A percentile compares a stretch with the other conserved stretches of the same genome.
Evolutionary conservation across 805 yeast species (phyloP).

Genomic region (Barnettozyma wickerhamii): DNA sequence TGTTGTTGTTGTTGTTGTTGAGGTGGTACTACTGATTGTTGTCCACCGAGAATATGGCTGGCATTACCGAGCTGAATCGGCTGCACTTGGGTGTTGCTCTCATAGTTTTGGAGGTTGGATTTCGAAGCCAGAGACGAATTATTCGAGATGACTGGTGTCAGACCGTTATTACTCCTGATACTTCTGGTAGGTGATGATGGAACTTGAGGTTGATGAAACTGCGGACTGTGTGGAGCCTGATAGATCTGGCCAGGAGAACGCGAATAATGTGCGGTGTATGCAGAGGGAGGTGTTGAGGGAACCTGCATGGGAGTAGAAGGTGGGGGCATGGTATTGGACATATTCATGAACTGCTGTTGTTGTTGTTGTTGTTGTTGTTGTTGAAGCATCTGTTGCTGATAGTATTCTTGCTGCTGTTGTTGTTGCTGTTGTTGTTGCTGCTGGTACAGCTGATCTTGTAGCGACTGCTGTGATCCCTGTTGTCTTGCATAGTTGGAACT

Average conservation of each 20-base stretch:
- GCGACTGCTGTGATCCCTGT: conserved; percentile 36
- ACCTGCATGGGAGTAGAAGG: conserved; percentile 21
- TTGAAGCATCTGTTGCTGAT: conserved; percentile 19
- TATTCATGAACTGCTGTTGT: conserved; percentile 19
- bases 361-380: conserved; percentile 25
- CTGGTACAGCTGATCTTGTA: conserved; percentile 33
- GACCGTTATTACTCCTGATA: conserved; percentile 23
- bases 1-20: conserved; percentile 11
- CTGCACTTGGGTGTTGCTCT: conserved; percentile 15
- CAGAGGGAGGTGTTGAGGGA: conserved; percentile 20
- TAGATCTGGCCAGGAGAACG: conserved; percentile 23
- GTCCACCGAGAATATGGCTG: too few relatives aligned
- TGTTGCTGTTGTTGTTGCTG: conserved; percentile 26
- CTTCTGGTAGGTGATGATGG: conserved; percentile 31
- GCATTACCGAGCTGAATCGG: conserved; percentile 12
- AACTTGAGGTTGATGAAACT: conserved; percentile 26
- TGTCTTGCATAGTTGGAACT: conserved; percentile 33
- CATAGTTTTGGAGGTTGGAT: conserved; percentile 8
- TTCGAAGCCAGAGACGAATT: conserved; percentile 21
- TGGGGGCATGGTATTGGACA: conserved; percentile 28
- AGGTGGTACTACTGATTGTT: too few relatives aligned
- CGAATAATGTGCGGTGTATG: conserved; percentile 13
- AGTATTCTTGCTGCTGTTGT: conserved; percentile 17
- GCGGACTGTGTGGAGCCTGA: conserved; percentile 23
- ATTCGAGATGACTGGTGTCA: conserved; percentile 23